Conservation (phyloP, 2,329 filamentous ascomycete species). For the Cladobotryum protrusum region DNA sequence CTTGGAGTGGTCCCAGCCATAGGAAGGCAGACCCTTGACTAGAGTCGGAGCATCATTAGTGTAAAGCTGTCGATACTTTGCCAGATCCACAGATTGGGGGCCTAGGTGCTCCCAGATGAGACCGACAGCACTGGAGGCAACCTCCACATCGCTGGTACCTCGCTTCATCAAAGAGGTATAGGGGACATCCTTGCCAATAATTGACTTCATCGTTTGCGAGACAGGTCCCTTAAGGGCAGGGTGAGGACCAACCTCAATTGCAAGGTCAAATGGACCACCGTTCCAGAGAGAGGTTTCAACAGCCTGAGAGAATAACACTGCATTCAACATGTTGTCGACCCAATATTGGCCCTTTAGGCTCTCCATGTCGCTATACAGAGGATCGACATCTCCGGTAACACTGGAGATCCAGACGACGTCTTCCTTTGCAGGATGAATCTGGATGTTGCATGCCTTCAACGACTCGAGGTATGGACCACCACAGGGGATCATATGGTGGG, state of each 20-base stretch:
- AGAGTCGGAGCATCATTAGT: neutral
- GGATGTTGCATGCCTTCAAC: conserved; percentile 8
- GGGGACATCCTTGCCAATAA: neutral
- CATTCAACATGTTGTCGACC: conserved; percentile 19
- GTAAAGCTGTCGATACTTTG: neutral
- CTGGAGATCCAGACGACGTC: conserved; percentile 16
- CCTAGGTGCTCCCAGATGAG: conserved; percentile 12
- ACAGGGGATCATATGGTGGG: conserved; percentile 36
- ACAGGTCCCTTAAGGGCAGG: conserved; percentile 41
- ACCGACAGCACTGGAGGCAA: conserved; percentile 13
- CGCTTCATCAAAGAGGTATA: conserved; percentile 16
- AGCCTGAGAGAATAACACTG: conserved; percentile 19
- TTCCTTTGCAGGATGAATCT: neutral
- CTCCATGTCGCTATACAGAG: neutral
- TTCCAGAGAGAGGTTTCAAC: conserved; percentile 6
- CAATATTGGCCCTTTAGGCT: conserved; percentile 15
- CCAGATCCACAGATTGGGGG: conserved; percentile 4
- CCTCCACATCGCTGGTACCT: conserved; percentile 13
- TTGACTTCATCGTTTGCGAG: conserved; percentile 31
- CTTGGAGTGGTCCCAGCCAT: conserved; percentile 31
- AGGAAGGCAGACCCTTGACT: conserved; percentile 28
- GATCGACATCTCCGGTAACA: conserved; percentile 22
- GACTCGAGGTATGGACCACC: conserved; percentile 13
- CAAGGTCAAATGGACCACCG: conserved; percentile 1
- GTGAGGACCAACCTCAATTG: conserved; percentile 40